Conservation (phyloP, 805 yeast genomes). For the Metschnikowia noctiluminum region DNA sequence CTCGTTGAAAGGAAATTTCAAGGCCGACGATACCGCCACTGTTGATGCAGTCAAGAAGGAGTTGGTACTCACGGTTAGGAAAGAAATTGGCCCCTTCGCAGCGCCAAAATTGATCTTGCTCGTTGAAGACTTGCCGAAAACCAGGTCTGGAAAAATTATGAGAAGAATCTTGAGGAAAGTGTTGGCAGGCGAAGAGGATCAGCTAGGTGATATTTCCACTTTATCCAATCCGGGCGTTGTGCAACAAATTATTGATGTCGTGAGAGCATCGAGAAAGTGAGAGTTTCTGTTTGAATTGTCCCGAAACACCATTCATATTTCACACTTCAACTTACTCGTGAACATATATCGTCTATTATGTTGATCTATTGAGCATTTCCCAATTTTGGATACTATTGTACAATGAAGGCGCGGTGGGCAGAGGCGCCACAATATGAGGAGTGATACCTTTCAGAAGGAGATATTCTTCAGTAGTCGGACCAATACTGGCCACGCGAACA, state of each 20-base stretch:
- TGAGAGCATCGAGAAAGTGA: constrained; percentile 35
- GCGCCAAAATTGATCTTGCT: constrained; percentile 86
- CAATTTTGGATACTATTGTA: constrained; percentile 32
- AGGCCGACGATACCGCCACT: constrained; percentile 45
- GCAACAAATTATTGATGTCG: constrained; percentile 67
- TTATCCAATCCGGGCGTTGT: constrained; percentile 84
- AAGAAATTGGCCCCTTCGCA: constrained; percentile 91
- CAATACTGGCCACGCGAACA: constrained; percentile 72
- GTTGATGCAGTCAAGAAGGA: constrained; percentile 55
- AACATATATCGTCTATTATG: neutral
- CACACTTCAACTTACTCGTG: no score
- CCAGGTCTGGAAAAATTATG: constrained; percentile 98
- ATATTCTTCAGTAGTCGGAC: constrained; percentile 83
- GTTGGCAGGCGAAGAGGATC: constrained; percentile 87
- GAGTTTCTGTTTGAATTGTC: no score
- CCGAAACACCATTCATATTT: no score
- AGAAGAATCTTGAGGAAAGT: constrained; percentile 95
- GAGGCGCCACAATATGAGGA: constrained; percentile 63
- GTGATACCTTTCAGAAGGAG: constrained; percentile 48
- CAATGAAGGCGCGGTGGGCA: constrained; percentile 68
- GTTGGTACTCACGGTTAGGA: constrained; percentile 83
- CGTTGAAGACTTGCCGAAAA: constrained; percentile 93
- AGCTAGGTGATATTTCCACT: constrained; percentile 89
- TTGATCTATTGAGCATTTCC: constrained; percentile 2
- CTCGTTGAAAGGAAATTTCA: constrained; percentile 53